Conservation (phyloP, 2,329 filamentous ascomycete genomes). For the Leptodontidium sp. region DNA sequence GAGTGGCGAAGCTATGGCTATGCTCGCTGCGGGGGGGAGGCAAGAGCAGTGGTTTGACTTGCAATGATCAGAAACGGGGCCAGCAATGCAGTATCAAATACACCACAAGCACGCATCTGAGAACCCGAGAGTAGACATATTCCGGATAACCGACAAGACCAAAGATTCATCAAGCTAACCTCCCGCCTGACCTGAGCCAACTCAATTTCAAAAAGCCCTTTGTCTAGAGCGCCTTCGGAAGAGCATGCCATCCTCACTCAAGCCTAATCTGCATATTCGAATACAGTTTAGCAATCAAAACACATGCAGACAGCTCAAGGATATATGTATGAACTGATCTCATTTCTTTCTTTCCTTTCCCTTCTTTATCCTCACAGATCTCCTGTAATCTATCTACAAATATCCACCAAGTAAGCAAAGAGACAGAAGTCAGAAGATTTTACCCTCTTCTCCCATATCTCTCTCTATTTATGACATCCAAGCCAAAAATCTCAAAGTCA, state of each 20-base stretch:
- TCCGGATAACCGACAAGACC: too few species aligned
- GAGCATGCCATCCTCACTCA: too few species aligned
- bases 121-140: too few species aligned
- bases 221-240: too few species aligned
- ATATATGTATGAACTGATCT: neutral
- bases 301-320: too few species aligned
- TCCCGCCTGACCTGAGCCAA: too few species aligned
- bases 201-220: too few species aligned
- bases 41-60: conserved; percentile 10
- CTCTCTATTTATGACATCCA: neutral
- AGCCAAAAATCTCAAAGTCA: neutral
- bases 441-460: neutral
- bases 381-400: neutral
- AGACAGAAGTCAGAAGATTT: neutral
- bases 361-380: neutral
- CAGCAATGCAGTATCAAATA: too few species aligned
- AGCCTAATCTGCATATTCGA: too few species aligned
- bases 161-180: too few species aligned
- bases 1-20: neutral
- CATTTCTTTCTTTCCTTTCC: neutral
- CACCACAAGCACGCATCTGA: too few species aligned
- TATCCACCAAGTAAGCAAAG: neutral
- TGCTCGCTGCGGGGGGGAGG: neutral
- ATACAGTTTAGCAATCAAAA: too few species aligned
- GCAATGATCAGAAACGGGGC: neutral